These are phyloP conservation scores for Phoma sp. DNA, from an alignment of 2,329 filamentous ascomycete genomes.

Conservation along the genomic window DNA sequence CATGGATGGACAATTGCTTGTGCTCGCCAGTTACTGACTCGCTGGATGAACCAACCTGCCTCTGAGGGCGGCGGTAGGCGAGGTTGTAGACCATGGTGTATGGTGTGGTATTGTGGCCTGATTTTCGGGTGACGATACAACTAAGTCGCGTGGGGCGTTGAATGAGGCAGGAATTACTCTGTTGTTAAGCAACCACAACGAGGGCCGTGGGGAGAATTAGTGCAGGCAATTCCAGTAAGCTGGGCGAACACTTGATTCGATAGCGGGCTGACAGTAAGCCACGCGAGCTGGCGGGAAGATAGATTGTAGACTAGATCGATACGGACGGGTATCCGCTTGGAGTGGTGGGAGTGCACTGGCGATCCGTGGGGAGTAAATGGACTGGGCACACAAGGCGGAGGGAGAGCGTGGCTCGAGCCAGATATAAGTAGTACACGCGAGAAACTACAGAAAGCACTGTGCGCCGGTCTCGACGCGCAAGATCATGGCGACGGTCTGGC, in stretches of 20 bases:
- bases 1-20: slow-evolving; percentile 53
- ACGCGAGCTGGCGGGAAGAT: slow-evolving; percentile 14
- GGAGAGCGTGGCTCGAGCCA: slow-evolving; percentile 2
- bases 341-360: background rate
- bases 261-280: slow-evolving; percentile 5
- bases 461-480: background rate
- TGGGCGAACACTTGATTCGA: slow-evolving; percentile 1
- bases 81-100: slow-evolving; percentile 57
- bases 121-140: slow-evolving; percentile 12
- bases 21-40: slow-evolving; percentile 39
- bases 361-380: slow-evolving; percentile 1
- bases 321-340: slow-evolving; percentile 4
- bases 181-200: slow-evolving; percentile 4
- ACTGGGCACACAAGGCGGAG: background rate
- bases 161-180: slow-evolving; percentile 12
- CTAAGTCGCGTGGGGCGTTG: slow-evolving; percentile 11
- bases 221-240: slow-evolving; percentile 7
- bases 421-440: slow-evolving; percentile 15
- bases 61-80: slow-evolving; percentile 55
- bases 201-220: background rate
- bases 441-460: background rate
- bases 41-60: slow-evolving; percentile 34
- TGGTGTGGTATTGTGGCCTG: slow-evolving; percentile 12
- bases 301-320: slow-evolving; percentile 5
- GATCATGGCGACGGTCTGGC: slow-evolving; percentile 4